Evolutionary conservation across 768 basidiomycete genomes (phyloP), one percentile per base, ranked within the genome.

Genomic region (Lactifluus pinguis): DNA sequence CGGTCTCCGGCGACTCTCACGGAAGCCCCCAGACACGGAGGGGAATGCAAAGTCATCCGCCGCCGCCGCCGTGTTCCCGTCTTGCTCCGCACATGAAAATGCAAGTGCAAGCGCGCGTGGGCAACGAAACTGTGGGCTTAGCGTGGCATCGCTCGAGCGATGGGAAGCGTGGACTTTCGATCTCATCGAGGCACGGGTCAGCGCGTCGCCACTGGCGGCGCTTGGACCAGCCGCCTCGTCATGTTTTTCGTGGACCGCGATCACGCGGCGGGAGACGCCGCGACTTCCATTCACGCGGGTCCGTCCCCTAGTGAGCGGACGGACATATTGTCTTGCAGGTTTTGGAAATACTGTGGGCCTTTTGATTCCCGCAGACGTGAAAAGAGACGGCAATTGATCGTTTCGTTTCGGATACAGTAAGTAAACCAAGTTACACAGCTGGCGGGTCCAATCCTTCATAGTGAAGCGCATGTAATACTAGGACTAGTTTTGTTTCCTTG

Each of bases 131-230:
- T 62, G 11, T 19, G 87, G 86, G 14, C 72, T 92, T 61, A 83
- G 86, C 19, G 66, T 74, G 32, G 78, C 85, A 11, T 84, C 83
- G 29, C 72, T 92, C 44, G 87, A 91, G 59, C 76, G 90, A 56
- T 93, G 91, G 91, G 89, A 93, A 65, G 65, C 87, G 32, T 93
- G 91, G 91, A 79, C 76, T 42, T 86, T 89, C 66, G 87, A 92
- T 65, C 82, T 83, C 9, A 72, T 76, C 5, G 70, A 75, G 15
- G 73, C 78, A 19, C 71, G 70, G 41, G 55, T 85, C 54, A 80
- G 79, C 54, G 78, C 76, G 48, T 83, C 83, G 2, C 53, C 81
- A 8, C 70, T 89, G 36, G 76, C 79, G 3, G 72, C 79, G 45
- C 70, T 89, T 29, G 68, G 74, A 13, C 68, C 63, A 45, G 15